Base-by-base conservation (phyloP, 768 basidiomycete genomes). In the Galerina sulciceps region DNA sequence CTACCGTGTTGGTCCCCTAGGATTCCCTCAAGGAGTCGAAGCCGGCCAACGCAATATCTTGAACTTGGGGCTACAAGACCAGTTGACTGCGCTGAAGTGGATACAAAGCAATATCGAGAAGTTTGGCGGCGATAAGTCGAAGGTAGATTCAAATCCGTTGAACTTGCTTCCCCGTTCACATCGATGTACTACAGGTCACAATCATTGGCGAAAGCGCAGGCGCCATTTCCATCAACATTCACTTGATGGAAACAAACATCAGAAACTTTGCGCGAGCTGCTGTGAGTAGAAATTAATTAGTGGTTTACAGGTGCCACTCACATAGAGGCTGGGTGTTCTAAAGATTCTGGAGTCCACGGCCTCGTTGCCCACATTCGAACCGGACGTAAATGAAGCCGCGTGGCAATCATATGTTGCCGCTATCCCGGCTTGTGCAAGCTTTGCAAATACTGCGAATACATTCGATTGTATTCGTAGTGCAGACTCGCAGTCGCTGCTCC, bases 131-230 rank as follows among this genome's bases (percentile, higher is more conserved):
- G 82, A 80, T 57, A 72, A 71, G 43, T 23, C 42, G 37, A 68
- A 66, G 48, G 69, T 67, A 18, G 14, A 13, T 35, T 6, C 20
- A 13, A 23, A 10, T 23, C 20, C 15, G 34, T 13, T 1, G 31
- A 15, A 34, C 14, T 11, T 9, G 14, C 41, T 13, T 15, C 36
- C 4, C 11, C 5, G 23, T 20, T 26, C 6, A 42, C 26, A 20
- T 17, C 18, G 18, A 34, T 10, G n/a, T 20, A 17, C 45, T 20
- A 17, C 45, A 80, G 74, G 81, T 85, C 2, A 83, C 81, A 1
- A 61, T 81, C 44, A 75, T 79, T 48, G 85, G 84, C 15, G 74
- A 85, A 58, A 79, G 76, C 17, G 83, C 84, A 3, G 84, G 84
- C 4, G 79, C 83, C 13, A 76, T 77, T 50, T 64, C 65, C 41